Conservation (phyloP, 495 filamentous ascomycete species). For the Daldinia concentrica region DNA sequence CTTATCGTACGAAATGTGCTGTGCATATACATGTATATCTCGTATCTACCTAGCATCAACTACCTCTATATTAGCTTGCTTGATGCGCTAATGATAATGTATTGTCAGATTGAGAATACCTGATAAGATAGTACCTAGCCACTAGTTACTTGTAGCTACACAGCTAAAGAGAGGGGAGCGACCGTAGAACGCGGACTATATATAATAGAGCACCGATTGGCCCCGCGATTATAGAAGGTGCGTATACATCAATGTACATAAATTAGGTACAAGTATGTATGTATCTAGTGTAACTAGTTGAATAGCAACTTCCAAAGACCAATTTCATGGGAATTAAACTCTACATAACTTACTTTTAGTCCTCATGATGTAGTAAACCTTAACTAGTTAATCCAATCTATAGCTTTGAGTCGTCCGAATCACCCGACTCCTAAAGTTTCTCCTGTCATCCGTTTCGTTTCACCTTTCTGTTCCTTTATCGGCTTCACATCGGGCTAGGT, state of each 20-base stretch:
- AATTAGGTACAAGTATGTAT: too few species aligned
- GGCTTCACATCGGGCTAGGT: conserved; percentile 18
- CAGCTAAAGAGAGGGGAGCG: conserved; percentile 12
- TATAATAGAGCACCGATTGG: conserved; percentile 25
- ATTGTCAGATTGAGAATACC: conserved; percentile 20
- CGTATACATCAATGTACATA: too few species aligned
- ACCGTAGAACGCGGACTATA: conserved; percentile 24
- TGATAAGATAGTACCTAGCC: conserved; percentile 8
- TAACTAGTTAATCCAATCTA: neutral
- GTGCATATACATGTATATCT: conserved; percentile 2
- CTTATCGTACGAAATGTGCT: conserved; percentile 7
- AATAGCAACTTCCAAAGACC: neutral
- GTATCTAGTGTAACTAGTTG: too few species aligned
- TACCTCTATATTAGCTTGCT: neutral
- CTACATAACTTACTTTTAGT: conserved; percentile 1
- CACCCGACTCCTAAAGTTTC: conserved; percentile 2
- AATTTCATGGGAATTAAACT: neutral
- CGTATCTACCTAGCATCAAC: conserved; percentile 10
- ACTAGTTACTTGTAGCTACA: conserved; percentile 1
- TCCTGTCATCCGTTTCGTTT: conserved; percentile 27
- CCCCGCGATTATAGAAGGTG: neutral
- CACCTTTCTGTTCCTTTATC: conserved; percentile 28
- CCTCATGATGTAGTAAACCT: neutral
- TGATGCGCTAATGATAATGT: conserved; percentile 4
- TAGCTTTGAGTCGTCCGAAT: neutral